Conservation (phyloP, 805 yeast species). For the Kluyveromyces wickerhamii region DNA sequence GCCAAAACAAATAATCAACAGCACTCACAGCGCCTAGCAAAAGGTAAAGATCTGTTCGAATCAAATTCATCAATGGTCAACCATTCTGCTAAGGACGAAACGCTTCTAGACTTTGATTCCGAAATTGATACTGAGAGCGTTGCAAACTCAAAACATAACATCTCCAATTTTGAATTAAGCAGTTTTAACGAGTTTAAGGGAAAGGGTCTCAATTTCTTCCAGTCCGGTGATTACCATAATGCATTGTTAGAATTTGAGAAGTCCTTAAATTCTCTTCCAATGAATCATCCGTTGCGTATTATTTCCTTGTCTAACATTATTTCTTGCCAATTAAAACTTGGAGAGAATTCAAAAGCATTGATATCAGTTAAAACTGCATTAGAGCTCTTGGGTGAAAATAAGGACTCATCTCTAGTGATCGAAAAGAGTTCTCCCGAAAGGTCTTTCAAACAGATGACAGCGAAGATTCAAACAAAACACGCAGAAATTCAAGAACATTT, state of each 20-base stretch:
- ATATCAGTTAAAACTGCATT: constrained; percentile 27
- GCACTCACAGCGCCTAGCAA: no score
- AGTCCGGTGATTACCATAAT: constrained; percentile 70
- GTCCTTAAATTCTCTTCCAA: constrained; percentile 52
- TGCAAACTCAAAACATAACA: constrained; percentile 5
- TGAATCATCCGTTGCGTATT: constrained; percentile 54
- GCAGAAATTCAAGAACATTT: constrained; percentile 82
- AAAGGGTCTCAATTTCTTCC: constrained; percentile 57
- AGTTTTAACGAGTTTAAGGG: constrained; percentile 41
- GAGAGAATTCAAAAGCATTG: constrained; percentile 44
- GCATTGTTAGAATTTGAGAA: constrained; percentile 57
- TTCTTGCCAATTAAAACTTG: constrained; percentile 55
- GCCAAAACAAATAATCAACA: no score
- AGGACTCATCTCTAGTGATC: constrained; percentile 38
- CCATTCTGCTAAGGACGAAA: not conserved
- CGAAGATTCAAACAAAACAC: constrained; percentile 55
- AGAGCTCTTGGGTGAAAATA: constrained; percentile 28
- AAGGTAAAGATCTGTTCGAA: no score
- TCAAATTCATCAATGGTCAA: no score
- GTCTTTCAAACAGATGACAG: constrained; percentile 53
- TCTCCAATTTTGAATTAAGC: constrained; percentile 25
- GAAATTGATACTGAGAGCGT: not conserved
- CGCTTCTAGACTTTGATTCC: constrained; percentile 17
- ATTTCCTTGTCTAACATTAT: constrained; percentile 72
- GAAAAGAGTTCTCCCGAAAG: constrained; percentile 20